Conservation (phyloP, 2,329 filamentous ascomycete genomes). For the Phaeosphaeria sp. region DNA sequence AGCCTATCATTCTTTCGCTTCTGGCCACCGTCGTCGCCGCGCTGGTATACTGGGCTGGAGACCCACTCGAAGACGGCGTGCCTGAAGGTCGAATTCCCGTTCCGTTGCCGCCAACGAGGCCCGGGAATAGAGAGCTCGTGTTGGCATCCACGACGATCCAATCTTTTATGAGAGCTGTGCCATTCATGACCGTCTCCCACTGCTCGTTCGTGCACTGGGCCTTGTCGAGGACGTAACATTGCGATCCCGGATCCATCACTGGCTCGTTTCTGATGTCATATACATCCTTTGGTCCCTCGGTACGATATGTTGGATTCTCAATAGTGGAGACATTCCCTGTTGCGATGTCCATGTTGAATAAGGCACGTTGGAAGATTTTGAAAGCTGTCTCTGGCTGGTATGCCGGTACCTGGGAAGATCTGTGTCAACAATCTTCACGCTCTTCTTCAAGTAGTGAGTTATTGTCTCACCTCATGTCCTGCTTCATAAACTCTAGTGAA, state of each 20-base stretch:
- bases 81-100: constrained; percentile 5
- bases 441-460: not conserved
- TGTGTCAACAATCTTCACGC: not conserved
- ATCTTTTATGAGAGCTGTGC: constrained; percentile 37
- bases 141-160: constrained; percentile 46
- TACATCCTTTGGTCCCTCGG: constrained; percentile 46
- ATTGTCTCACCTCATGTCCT: constrained; percentile 51
- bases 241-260: constrained; percentile 47
- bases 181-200: constrained; percentile 40
- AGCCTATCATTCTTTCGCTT: not conserved
- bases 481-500: constrained; percentile 61
- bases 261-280: constrained; percentile 55
- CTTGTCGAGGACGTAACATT: constrained; percentile 41
- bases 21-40: not conserved
- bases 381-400: constrained; percentile 58
- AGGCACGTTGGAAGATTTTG: constrained; percentile 60
- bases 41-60: not conserved
- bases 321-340: constrained; percentile 57
- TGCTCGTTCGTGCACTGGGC: constrained; percentile 40
- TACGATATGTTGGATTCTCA: constrained; percentile 47
- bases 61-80: not conserved
- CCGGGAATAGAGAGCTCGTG: constrained; percentile 39
- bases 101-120: constrained; percentile 18
- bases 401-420: constrained; percentile 48
- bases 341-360: constrained; percentile 59